Evolutionary conservation across 2,329 filamentous ascomycete genomes (phyloP).

Genomic region (Aspergillus sp.): DNA sequence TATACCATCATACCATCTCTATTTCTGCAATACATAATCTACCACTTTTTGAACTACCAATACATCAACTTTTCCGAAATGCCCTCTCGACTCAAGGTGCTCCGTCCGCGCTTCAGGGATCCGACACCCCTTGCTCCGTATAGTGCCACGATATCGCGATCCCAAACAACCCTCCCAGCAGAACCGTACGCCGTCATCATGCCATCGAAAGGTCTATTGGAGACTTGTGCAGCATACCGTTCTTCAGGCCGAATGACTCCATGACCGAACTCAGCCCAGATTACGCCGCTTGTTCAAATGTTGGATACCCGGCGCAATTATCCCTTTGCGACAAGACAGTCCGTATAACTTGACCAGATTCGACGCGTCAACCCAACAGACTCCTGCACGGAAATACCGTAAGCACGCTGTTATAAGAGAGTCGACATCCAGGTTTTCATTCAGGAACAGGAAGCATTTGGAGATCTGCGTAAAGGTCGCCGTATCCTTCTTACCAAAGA

Average conservation of each 20-base stretch:
- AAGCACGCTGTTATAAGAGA: conserved; percentile 23
- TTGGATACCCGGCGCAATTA: conserved; percentile 43
- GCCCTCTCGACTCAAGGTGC: conserved; percentile 24
- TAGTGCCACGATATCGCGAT: conserved; percentile 25
- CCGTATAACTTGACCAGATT: conserved; percentile 49
- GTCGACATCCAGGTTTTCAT: conserved; percentile 44
- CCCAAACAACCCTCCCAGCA: conserved; percentile 34
- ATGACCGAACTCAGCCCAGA: conserved; percentile 9
- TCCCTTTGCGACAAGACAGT: conserved; percentile 40
- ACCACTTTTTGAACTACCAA: conserved; percentile 13
- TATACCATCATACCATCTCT: conserved; percentile 4
- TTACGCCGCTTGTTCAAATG: conserved; percentile 11
- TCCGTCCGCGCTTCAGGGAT: conserved; percentile 38
- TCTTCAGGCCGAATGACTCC: conserved; percentile 29
- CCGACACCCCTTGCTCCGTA: conserved; percentile 28
- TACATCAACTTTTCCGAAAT: too few relatives aligned
- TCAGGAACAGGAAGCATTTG: conserved; percentile 45
- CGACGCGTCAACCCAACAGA: conserved; percentile 47
- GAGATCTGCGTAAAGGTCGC: conserved; percentile 42
- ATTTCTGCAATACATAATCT: neutral
- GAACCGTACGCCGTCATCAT: too few relatives aligned
- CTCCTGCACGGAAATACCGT: conserved; percentile 34
- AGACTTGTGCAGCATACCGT: conserved; percentile 37
- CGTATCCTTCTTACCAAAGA: conserved; percentile 39
- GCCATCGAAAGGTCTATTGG: too few relatives aligned